phyloP scores from a whole-genome alignment of 129 eudicot species.

The Helichrysum umbraculigerum region DNA sequence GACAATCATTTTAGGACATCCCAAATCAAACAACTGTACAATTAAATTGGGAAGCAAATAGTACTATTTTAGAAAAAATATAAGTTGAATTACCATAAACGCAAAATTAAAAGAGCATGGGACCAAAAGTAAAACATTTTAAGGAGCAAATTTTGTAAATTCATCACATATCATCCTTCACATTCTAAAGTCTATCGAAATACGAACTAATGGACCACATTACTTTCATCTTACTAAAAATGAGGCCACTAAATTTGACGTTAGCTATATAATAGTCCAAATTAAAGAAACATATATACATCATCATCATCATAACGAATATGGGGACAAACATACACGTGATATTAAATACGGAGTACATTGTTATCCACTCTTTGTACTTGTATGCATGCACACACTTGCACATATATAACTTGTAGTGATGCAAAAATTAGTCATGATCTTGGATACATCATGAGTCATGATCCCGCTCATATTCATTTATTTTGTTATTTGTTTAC shows the following conservation, averaged over 20 bases:
- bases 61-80: too few relatives aligned
- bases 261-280: background rate
- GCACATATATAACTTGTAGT: background rate
- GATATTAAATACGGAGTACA: background rate
- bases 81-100: too few relatives aligned
- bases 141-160: background rate
- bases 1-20: too few relatives aligned
- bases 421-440: background rate
- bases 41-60: too few relatives aligned
- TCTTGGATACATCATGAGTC: background rate
- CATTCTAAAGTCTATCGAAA: background rate
- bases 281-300: background rate
- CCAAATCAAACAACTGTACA: too few relatives aligned
- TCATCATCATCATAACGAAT: background rate
- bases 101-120: too few relatives aligned
- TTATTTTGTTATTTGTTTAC: too few relatives aligned
- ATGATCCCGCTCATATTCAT: background rate
- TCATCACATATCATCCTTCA: background rate
- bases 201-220: background rate
- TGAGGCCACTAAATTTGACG: background rate
- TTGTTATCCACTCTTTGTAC: background rate
- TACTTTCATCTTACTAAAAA: background rate
- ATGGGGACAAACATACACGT: slow-evolving; percentile 1
- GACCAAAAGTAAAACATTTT: too few relatives aligned
- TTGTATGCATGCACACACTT: background rate